Percentiles rank a stretch among this genome's conserved stretches.
Conservation (phyloP, 1,284 basidiomycete genomes). For the Ceratobasidium theobromae region DNA sequence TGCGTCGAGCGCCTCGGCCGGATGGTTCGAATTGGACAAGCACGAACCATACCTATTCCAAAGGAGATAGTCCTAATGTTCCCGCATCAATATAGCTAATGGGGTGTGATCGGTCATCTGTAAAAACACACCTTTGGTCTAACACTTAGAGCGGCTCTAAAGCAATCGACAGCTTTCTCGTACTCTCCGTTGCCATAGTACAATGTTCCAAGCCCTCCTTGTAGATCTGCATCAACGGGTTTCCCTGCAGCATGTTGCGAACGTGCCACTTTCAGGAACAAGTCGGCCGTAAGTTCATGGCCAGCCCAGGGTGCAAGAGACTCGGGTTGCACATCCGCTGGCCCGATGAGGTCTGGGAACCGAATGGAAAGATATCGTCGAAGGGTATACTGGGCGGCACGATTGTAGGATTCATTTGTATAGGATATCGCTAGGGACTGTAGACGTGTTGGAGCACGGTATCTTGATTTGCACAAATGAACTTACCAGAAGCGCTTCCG, state of each 20-base stretch:
- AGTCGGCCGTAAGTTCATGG: constrained; percentile 77
- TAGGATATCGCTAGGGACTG: constrained; percentile 95
- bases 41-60: constrained; percentile 98
- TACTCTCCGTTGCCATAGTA: constrained; percentile 86
- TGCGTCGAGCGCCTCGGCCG: constrained; percentile 93
- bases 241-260: constrained; percentile 67
- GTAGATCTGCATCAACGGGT: constrained; percentile 85
- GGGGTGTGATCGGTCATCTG: not conserved
- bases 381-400: constrained; percentile 84
- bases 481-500: constrained; percentile 74
- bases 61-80: constrained; percentile 80
- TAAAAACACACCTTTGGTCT: constrained; percentile 60
- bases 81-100: not conserved
- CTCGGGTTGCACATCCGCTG: constrained; percentile 48
- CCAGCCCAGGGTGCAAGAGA: constrained; percentile 79
- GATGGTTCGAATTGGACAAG: constrained; percentile 91
- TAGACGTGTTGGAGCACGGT: not conserved
- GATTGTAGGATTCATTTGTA: constrained; percentile 93
- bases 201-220: constrained; percentile 89
- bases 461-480: constrained; percentile 7
- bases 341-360: constrained; percentile 63
- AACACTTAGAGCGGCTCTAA: constrained; percentile 78
- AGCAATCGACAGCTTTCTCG: constrained; percentile 86
- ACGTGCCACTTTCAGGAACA: constrained; percentile 84
- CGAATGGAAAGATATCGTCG: constrained; percentile 82